phyloP scores from a whole-genome alignment of 2,329 filamentous ascomycete genomes.

The Ophiostoma ulmi region DNA sequence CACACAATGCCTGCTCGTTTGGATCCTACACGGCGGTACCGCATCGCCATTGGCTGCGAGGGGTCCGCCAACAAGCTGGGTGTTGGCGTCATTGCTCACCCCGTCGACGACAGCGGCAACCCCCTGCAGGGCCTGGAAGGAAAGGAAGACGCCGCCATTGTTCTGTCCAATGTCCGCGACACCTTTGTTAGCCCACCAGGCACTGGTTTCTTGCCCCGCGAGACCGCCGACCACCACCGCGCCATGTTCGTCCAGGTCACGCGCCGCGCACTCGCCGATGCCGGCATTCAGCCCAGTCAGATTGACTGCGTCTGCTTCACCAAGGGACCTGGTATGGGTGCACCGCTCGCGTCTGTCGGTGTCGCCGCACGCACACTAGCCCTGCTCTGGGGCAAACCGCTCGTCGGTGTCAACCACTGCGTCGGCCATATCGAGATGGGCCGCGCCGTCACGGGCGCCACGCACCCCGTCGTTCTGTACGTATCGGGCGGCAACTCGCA shows the following conservation, averaged over 20 bases:
- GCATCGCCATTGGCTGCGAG: slow-evolving; percentile 62
- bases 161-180: slow-evolving; percentile 91
- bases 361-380: slow-evolving; percentile 73
- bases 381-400: slow-evolving; percentile 78
- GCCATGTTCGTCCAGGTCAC: slow-evolving; percentile 77
- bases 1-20: slow-evolving; percentile 16
- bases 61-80: slow-evolving; percentile 98
- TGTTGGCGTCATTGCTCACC: slow-evolving; percentile 84
- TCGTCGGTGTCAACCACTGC: slow-evolving; percentile 96
- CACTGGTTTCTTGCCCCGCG: slow-evolving; percentile 91
- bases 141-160: slow-evolving; percentile 50
- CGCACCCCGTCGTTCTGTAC: slow-evolving; percentile 91
- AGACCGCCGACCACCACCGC: slow-evolving; percentile 90
- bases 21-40: slow-evolving; percentile 35
- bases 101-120: slow-evolving; percentile 31
- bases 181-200: slow-evolving; percentile 90
- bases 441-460: slow-evolving; percentile 79
- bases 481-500: slow-evolving; percentile 96
- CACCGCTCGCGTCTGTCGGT: slow-evolving; percentile 80
- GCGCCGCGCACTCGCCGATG: slow-evolving; percentile 68
- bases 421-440: slow-evolving; percentile 99
- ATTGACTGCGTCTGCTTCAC: slow-evolving; percentile 95
- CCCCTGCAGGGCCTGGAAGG: slow-evolving; percentile 25
- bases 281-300: slow-evolving; percentile 56
- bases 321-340: slow-evolving; percentile 92